phyloP scores from a whole-genome alignment of 73 alveolate species.

The Symbiodinium pilosum region DNA sequence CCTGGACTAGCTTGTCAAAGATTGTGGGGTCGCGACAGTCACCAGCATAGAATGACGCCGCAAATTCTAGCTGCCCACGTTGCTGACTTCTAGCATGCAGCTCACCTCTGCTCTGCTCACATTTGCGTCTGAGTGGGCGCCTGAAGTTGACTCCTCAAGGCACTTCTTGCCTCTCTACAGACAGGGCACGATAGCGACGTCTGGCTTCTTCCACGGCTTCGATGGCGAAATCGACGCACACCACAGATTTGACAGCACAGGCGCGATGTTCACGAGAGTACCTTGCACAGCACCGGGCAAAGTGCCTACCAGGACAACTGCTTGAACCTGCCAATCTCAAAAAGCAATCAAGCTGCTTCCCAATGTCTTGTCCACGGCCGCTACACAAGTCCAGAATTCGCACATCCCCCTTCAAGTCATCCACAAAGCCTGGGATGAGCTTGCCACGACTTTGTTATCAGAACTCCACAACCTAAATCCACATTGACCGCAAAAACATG shows the following conservation, averaged over 20 bases:
- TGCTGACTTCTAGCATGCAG: background rate
- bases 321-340: too few relatives aligned
- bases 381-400: conserved; percentile 28
- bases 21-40: conserved; percentile 17
- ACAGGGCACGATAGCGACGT: conserved; percentile 39
- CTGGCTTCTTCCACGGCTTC: conserved; percentile 67
- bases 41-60: background rate
- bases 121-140: too few relatives aligned
- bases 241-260: background rate
- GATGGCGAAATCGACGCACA: conserved; percentile 39
- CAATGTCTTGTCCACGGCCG: conserved; percentile 69
- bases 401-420: conserved; percentile 46
- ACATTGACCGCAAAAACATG: too few relatives aligned
- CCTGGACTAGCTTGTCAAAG: background rate
- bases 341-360: conserved; percentile 14
- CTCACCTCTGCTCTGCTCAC: background rate
- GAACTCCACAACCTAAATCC: too few relatives aligned
- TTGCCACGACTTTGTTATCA: too few relatives aligned
- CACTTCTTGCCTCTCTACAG: background rate
- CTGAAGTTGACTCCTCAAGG: too few relatives aligned
- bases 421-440: conserved; percentile 39
- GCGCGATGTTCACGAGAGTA: conserved; percentile 68
- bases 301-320: background rate
- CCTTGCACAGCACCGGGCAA: background rate
- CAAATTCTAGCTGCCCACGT: conserved; percentile 38